These are phyloP conservation scores for Scolecobasidium constrictum DNA, from an alignment of 2,329 filamentous ascomycete genomes.

Conservation along the genomic window DNA sequence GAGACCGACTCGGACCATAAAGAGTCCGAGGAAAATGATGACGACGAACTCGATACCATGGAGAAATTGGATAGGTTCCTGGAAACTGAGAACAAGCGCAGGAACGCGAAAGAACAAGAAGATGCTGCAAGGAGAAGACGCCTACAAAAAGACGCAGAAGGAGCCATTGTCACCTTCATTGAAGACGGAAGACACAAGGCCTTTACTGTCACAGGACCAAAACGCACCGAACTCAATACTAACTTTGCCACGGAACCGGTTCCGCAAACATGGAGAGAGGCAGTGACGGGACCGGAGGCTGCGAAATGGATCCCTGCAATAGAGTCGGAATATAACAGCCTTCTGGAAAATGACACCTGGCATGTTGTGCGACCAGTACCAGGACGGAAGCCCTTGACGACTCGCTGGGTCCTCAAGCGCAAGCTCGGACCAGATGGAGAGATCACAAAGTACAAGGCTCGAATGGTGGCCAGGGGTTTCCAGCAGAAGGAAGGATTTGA, in stretches of 20 bases:
- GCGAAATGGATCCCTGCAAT: conserved; percentile 13
- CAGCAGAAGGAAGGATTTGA: conserved; percentile 17
- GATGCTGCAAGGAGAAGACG: no score
- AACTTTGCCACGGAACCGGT: neutral
- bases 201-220: no score
- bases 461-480: conserved; percentile 19
- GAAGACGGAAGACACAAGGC: no score
- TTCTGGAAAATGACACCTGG: conserved; percentile 13
- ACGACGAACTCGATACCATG: no score
- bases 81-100: no score
- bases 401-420: conserved; percentile 16
- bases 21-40: no score
- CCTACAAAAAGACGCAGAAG: no score
- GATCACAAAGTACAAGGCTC: conserved; percentile 16
- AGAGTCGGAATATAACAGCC: conserved; percentile 11
- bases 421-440: conserved; percentile 15
- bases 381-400: conserved; percentile 9
- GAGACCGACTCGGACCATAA: no score
- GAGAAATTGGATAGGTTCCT: no score
- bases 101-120: no score
- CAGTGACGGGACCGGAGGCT: neutral
- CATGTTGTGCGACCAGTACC: conserved; percentile 11
- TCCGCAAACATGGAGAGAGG: neutral
- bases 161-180: no score
- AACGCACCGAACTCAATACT: no score